Evolutionary conservation across 2,329 filamentous ascomycete species (phyloP), one percentile per base, ranked within the genome.

Genomic region (Beauveria sp.): DNA sequence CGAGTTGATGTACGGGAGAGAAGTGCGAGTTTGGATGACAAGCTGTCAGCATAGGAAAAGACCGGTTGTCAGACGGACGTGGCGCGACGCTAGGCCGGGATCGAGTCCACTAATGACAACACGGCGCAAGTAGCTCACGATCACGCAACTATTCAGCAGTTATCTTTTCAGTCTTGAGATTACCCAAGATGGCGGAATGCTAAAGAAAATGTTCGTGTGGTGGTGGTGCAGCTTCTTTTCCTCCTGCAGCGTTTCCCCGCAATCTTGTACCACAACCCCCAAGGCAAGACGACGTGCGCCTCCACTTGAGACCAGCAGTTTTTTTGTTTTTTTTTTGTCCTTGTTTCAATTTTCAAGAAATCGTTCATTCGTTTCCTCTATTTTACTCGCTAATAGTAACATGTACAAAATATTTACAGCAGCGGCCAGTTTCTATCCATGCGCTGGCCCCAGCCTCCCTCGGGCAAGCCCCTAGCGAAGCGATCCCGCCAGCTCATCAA

Each of bases 381-480:
- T 41, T n/a, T 16, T 10, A 46, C n/a, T 55, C 54, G 41, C 41
- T 41, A 41, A 34, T 4, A 28, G 14, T 18, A 48, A 12, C 6
- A 34, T n/a, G 18, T 24, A 48, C 12, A 43, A 43, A 20, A 43
- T 20, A 20, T 43, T 8, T 59, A 54, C 20, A 59, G n/a, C 5
- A 59, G 20, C 8, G 57, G 57, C 57, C 57, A 59, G 41, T 59
- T 59, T 22, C 57, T 53, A 40, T 59, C 57, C 47, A 61, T 40
- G 5, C 53, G 59, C 46, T 55, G 52, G 1, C 30, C 24, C 59
- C 59, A 56, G 22, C 59, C 59, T 26, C 46, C 52, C 40, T 51
- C 46, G 2, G 52, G 52, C 26, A 61, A 28, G 7, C 46, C 46
- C 18, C 46, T 34, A 1, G 59, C 52, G 7, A 61, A 61, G 2